These are phyloP conservation scores for Leishmania braziliensis DNA, from an alignment of 208 protist species.

Conservation along the genomic window DNA sequence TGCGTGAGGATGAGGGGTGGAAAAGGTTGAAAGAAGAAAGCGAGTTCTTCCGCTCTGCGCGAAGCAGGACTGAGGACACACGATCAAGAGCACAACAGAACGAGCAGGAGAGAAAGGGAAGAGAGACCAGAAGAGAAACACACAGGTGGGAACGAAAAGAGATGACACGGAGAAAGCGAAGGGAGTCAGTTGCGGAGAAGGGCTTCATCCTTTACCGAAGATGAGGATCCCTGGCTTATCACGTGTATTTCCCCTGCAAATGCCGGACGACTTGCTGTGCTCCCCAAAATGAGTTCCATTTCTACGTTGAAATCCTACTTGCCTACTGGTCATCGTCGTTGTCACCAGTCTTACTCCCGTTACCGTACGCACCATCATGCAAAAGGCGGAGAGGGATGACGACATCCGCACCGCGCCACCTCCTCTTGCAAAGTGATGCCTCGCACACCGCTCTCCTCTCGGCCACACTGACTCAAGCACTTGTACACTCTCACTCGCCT, in stretches of 20 bases:
- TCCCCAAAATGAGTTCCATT: not conserved
- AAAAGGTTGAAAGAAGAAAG: not conserved
- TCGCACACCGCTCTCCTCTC: not conserved
- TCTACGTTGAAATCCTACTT: no score
- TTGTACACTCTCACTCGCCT: not conserved
- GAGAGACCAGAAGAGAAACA: not conserved
- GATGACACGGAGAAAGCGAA: not conserved
- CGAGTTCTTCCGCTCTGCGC: not conserved
- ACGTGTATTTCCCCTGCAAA: not conserved
- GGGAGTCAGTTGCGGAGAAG: not conserved
- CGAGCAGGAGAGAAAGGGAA: not conserved
- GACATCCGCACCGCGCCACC: not conserved
- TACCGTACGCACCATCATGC: not conserved
- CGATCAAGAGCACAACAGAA: not conserved
- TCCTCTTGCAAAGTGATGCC: not conserved
- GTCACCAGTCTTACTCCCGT: not conserved
- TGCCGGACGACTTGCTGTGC: not conserved
- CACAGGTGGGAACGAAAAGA: not conserved
- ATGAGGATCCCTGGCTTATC: not conserved
- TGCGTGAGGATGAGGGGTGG: not conserved
- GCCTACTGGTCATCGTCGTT: not conserved
- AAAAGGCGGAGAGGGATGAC: not conserved
- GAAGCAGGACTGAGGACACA: not conserved
- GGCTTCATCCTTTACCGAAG: not conserved
- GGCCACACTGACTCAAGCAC: not conserved